phyloP scores from a whole-genome alignment of 192 early-diverging fungal genomes.

The Funneliformis geosporum region DNA sequence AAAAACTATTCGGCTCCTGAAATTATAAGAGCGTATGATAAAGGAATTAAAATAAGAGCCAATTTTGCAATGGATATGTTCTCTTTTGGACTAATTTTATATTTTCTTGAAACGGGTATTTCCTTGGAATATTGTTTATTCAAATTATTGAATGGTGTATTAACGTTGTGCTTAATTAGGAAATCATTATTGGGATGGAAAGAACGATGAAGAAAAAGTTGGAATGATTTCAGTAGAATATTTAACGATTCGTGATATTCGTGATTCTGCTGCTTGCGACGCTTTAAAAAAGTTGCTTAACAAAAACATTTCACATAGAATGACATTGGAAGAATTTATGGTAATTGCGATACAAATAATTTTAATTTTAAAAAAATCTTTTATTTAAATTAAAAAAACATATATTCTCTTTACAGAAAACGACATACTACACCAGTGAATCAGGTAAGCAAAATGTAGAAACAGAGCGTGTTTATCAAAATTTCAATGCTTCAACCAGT shows the following conservation, averaged over 20 bases:
- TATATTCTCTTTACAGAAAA: no score
- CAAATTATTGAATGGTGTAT: neutral
- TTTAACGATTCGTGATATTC: neutral
- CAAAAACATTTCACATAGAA: no score
- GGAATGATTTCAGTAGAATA: neutral
- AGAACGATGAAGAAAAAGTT: neutral
- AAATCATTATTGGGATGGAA: neutral
- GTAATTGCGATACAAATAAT: no score
- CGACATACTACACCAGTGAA: no score
- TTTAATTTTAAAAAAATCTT: no score
- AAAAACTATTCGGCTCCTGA: constrained; percentile 13
- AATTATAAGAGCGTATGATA: neutral
- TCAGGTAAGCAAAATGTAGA: no score
- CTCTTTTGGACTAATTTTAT: constrained; percentile 15
- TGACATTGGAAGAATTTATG: no score
- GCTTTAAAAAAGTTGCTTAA: no score
- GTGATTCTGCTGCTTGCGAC: no score
- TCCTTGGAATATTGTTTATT: neutral
- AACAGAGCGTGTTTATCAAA: no score
- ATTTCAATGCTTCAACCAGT: no score
- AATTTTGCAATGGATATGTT: constrained; percentile 5
- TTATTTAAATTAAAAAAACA: no score
- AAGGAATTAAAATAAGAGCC: neutral
- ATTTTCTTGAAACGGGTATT: neutral
- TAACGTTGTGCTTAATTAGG: neutral